These are phyloP conservation scores for Trichosporon coremiiforme DNA, from an alignment of 1,284 basidiomycete species.

Conservation along the genomic window DNA sequence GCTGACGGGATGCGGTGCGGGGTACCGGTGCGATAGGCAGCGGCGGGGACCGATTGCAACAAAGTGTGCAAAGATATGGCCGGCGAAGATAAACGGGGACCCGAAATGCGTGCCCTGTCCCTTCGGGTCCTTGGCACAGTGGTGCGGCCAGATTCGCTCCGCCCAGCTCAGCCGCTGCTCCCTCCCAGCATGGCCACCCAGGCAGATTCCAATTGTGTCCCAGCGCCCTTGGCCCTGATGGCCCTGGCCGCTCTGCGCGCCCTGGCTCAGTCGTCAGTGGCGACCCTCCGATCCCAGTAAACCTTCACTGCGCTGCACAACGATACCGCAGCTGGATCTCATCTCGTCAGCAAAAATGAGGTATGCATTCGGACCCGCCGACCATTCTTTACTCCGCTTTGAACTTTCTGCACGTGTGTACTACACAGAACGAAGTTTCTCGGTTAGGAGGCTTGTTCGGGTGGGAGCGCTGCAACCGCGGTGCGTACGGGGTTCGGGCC, in stretches of 20 bases:
- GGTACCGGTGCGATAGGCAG: not conserved
- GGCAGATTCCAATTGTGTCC: not conserved
- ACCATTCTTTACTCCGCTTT: too few species aligned
- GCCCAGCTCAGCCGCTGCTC: not conserved
- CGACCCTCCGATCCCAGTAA: not conserved
- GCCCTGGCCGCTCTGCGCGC: not conserved
- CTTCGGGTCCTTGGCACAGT: not conserved
- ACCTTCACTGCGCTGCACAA: not conserved
- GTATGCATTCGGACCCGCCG: too few species aligned
- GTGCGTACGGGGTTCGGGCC: too few species aligned
- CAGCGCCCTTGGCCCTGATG: not conserved
- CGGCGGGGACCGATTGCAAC: slow-evolving; percentile 1
- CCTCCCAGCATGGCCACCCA: too few species aligned
- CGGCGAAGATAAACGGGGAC: slow-evolving; percentile 4
- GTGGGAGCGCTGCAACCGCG: not conserved
- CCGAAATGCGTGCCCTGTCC: not conserved
- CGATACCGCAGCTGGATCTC: too few species aligned
- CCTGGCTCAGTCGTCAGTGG: not conserved
- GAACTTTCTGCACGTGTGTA: not conserved
- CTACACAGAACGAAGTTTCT: not conserved
- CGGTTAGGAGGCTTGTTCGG: not conserved
- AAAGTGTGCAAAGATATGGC: not conserved
- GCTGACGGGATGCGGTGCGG: not conserved
- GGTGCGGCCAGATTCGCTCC: not conserved
- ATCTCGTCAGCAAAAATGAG: too few species aligned